phyloP scores from a whole-genome alignment of 768 basidiomycete species.

The Mycena maculata region DNA sequence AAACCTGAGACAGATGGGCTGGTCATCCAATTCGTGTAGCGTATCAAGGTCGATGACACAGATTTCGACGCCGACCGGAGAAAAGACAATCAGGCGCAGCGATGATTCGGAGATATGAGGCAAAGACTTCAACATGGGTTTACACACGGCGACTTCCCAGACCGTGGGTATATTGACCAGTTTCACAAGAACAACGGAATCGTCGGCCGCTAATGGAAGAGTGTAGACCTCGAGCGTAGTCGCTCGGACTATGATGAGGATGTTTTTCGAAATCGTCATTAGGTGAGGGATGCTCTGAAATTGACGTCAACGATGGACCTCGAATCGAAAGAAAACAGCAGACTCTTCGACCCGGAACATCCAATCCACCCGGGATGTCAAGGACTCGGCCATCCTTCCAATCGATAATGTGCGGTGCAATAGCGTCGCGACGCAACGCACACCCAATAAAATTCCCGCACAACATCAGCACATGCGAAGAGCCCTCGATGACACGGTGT shows the following conservation, averaged over 20 bases:
- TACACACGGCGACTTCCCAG: conserved; percentile 11
- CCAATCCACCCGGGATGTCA: neutral
- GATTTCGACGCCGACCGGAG: neutral
- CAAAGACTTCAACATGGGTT: neutral
- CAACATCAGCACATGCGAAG: conserved; percentile 19
- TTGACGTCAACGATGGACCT: neutral
- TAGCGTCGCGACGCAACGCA: conserved; percentile 10
- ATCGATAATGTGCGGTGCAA: conserved; percentile 19
- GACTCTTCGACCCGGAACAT: conserved; percentile 8
- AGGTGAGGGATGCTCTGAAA: conserved; percentile 21
- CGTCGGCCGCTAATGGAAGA: neutral
- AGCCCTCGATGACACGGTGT: conserved; percentile 10
- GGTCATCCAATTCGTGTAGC: neutral
- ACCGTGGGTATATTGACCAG: neutral
- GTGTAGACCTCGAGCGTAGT: conserved; percentile 8
- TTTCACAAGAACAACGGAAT: neutral
- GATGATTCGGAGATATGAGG: neutral
- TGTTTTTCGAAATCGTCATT: neutral
- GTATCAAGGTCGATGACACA: neutral
- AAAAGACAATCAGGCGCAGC: conserved; percentile 1
- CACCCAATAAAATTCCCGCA: conserved; percentile 24
- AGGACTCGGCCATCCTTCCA: neutral
- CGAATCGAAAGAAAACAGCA: neutral
- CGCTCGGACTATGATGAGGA: conserved; percentile 1
- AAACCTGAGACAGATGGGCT: neutral